phyloP scores from a whole-genome alignment of 2,329 filamentous ascomycete species.

The Juglanconis oblonga region DNA sequence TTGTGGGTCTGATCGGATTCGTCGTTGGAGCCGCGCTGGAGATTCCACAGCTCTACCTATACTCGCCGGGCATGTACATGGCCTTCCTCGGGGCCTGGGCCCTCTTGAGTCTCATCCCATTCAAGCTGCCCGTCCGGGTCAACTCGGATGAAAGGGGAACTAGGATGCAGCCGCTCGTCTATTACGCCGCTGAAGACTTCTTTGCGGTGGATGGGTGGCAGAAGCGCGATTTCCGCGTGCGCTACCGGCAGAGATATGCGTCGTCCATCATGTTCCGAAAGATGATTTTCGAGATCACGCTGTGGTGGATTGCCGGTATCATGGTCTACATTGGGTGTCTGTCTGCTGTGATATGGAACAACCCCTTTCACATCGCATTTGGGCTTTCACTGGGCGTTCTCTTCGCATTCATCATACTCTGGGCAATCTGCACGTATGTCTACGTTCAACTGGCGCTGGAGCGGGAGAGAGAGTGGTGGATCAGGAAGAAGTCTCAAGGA shows the following conservation, averaged over 20 bases:
- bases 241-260: constrained; percentile 13
- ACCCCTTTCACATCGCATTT: constrained; percentile 9
- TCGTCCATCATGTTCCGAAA: constrained; percentile 10
- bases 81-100: constrained; percentile 8
- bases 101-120: constrained; percentile 7
- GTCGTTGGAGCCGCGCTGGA: constrained; percentile 7
- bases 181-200: constrained; percentile 15
- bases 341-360: constrained; percentile 13
- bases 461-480: constrained; percentile 13
- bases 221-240: constrained; percentile 6
- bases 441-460: constrained; percentile 8
- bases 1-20: constrained; percentile 8
- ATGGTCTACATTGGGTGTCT: constrained; percentile 13
- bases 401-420: constrained; percentile 8
- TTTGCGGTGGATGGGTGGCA: constrained; percentile 16
- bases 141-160: constrained; percentile 4
- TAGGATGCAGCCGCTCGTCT: constrained; percentile 12
- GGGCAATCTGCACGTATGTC: constrained; percentile 9
- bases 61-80: constrained; percentile 11
- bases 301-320: constrained; percentile 14
- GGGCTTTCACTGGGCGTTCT: constrained; percentile 13
- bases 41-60: constrained; percentile 10
- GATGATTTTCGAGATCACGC: constrained; percentile 14
- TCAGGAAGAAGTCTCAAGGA: constrained; percentile 4
- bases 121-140: constrained; percentile 8